These are phyloP conservation scores for Acidiella bohemica DNA, from an alignment of 495 filamentous ascomycete genomes.

Conservation along the genomic window DNA sequence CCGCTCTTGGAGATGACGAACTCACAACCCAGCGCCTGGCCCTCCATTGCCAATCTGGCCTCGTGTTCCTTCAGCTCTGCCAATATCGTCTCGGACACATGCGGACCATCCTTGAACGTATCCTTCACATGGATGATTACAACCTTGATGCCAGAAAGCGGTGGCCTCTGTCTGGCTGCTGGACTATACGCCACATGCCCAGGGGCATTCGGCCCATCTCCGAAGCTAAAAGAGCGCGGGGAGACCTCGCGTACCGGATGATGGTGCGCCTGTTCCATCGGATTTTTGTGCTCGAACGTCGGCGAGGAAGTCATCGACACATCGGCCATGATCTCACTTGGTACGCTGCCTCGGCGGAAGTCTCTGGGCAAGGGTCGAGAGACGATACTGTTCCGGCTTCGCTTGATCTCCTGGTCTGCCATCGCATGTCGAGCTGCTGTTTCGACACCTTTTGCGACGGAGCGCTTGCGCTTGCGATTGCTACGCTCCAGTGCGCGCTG, in stretches of 20 bases:
- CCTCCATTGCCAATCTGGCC: conserved; percentile 28
- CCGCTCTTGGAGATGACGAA: conserved; percentile 57
- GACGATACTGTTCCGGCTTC: conserved; percentile 8
- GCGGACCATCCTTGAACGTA: conserved; percentile 36
- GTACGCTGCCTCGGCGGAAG: conserved; percentile 2
- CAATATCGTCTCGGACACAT: conserved; percentile 52
- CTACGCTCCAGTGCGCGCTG: conserved; percentile 19
- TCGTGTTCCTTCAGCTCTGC: conserved; percentile 50
- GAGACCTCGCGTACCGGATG: background rate
- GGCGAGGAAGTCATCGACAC: background rate
- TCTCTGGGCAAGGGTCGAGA: conserved; percentile 2
- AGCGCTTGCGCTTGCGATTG: conserved; percentile 27
- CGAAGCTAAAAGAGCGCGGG: conserved; percentile 1
- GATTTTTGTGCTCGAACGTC: background rate
- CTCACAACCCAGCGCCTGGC: conserved; percentile 52
- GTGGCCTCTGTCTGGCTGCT: conserved; percentile 11
- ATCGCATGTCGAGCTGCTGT: conserved; percentile 1
- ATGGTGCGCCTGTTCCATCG: conserved; percentile 1
- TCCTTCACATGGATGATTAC: conserved; percentile 34
- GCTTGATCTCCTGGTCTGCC: conserved; percentile 5
- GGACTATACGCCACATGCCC: background rate
- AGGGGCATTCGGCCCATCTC: too few species aligned
- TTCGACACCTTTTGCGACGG: conserved; percentile 9
- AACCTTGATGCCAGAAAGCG: conserved; percentile 38
- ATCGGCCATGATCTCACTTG: conserved; percentile 2